These are phyloP conservation scores for Trypanosoma rangeli DNA, from an alignment of 208 protist genomes.

Conservation along the genomic window DNA sequence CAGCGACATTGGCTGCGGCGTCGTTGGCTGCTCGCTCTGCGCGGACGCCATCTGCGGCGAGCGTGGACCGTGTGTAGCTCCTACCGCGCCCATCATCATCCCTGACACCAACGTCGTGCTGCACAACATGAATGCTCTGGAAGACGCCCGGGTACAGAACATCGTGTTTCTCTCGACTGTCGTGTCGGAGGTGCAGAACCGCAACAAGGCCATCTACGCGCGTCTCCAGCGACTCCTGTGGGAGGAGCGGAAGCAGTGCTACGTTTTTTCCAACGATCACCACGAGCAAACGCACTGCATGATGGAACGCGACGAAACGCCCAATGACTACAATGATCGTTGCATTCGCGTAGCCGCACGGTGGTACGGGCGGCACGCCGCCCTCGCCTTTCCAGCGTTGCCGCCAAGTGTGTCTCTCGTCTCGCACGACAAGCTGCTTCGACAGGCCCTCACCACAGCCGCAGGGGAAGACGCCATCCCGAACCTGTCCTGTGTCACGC, in stretches of 20 bases:
- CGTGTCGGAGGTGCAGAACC: conserved; percentile 87
- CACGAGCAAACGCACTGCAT: conserved; percentile 89
- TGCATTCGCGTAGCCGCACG: conserved; percentile 77
- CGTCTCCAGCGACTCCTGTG: conserved; percentile 76
- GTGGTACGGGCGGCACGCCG: conserved; percentile 87
- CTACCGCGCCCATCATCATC: conserved; percentile 52
- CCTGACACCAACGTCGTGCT: conserved; percentile 92
- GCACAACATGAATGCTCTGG: conserved; percentile 92
- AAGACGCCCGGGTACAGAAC: conserved; percentile 76
- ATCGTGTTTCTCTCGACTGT: conserved; percentile 90
- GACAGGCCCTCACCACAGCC: conserved; percentile 20
- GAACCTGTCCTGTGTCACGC: conserved; percentile 62
- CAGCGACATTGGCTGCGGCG: conserved; percentile 82
- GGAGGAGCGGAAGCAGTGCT: conserved; percentile 72
- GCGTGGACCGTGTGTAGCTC: conserved; percentile 31
- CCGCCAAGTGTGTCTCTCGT: conserved; percentile 49
- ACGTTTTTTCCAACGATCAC: conserved; percentile 92
- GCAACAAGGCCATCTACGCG: conserved; percentile 88
- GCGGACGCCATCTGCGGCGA: conserved; percentile 27
- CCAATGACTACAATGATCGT: conserved; percentile 91
- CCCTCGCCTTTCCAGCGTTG: conserved; percentile 34
- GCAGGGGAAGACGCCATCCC: conserved; percentile 31
- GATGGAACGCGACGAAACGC: conserved; percentile 58
- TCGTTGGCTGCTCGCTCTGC: conserved; percentile 60
- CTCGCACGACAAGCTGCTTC: conserved; percentile 73